Conservation (phyloP, 139 green algal genomes). For the Chlamydomonas sp. region DNA sequence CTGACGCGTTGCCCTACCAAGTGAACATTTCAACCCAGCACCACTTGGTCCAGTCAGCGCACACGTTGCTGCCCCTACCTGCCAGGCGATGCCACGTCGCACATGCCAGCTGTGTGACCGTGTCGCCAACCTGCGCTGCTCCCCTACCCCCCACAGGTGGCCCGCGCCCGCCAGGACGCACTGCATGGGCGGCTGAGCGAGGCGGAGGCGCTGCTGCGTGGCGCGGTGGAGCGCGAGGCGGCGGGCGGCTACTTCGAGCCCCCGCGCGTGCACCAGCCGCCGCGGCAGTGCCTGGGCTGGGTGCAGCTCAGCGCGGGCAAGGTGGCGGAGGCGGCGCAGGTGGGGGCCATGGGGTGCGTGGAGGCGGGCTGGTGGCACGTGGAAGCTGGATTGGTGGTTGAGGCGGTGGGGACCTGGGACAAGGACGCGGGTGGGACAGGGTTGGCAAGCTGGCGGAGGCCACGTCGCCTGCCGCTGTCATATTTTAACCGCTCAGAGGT, state of each 20-base stretch:
- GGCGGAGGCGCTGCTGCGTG: conserved; percentile 10
- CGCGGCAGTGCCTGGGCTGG: conserved; percentile 64
- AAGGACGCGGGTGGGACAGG: too few relatives aligned
- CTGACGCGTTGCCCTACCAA: too few relatives aligned
- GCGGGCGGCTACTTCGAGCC: conserved; percentile 65
- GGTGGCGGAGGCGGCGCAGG: conserved; percentile 40
- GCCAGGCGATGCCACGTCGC: too few relatives aligned
- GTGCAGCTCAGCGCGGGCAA: conserved; percentile 47
- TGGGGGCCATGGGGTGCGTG: conserved; percentile 23
- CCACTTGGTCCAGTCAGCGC: too few relatives aligned
- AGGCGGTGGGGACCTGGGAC: too few relatives aligned
- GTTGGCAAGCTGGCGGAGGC: too few relatives aligned
- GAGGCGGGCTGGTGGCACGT: neutral
- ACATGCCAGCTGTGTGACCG: too few relatives aligned
- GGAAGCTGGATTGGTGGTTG: neutral
- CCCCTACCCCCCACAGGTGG: conserved; percentile 1
- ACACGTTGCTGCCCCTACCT: too few relatives aligned
- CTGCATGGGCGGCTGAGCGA: neutral
- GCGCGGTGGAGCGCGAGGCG: conserved; percentile 38
- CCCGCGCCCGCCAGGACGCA: neutral
- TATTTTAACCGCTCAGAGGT: too few relatives aligned
- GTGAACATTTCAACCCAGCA: too few relatives aligned
- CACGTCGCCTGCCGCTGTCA: too few relatives aligned
- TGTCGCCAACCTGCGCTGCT: too few relatives aligned
- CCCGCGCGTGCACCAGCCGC: conserved; percentile 61